These are phyloP conservation scores for Kappamyces sp. DNA, from an alignment of 192 early-diverging fungal genomes.

Conservation along the genomic window DNA sequence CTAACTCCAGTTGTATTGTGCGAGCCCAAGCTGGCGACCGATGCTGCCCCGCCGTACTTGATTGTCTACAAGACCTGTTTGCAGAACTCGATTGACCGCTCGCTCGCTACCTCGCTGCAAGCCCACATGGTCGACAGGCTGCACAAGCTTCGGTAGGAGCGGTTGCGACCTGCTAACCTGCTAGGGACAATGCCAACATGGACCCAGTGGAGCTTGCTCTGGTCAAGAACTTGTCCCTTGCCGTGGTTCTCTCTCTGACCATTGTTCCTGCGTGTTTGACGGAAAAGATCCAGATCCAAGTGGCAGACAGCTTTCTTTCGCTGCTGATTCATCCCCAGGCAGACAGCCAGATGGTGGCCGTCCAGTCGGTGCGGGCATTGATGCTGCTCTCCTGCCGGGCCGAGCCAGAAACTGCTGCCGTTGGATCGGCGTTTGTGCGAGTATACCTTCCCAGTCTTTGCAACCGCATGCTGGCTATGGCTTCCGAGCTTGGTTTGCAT, in stretches of 20 bases:
- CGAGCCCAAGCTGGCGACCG: not conserved
- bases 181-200: not conserved
- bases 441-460: slow-evolving; percentile 7
- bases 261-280: slow-evolving; percentile 16
- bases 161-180: not conserved
- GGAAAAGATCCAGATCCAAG: not conserved
- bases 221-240: slow-evolving; percentile 34
- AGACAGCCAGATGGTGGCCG: slow-evolving; percentile 10
- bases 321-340: not conserved
- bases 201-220: slow-evolving; percentile 17
- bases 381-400: slow-evolving; percentile 1
- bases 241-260: slow-evolving; percentile 27
- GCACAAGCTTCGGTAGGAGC: slow-evolving; percentile 9
- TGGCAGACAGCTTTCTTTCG: not conserved
- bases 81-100: slow-evolving; percentile 18
- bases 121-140: not conserved
- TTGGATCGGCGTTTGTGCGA: slow-evolving; percentile 13
- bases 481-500: not conserved
- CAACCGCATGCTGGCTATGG: not conserved
- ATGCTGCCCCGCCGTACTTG: slow-evolving; percentile 7
- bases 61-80: slow-evolving; percentile 23
- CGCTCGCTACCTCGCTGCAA: not conserved
- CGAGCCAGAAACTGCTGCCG: not conserved
- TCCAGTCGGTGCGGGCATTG: slow-evolving; percentile 16
- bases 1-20: too few species aligned